A percentile compares a stretch with the other conserved stretches of the same genome.
Evolutionary conservation across 768 basidiomycete species (phyloP).

Genomic region (Boletus rufocinnamomeus): DNA sequence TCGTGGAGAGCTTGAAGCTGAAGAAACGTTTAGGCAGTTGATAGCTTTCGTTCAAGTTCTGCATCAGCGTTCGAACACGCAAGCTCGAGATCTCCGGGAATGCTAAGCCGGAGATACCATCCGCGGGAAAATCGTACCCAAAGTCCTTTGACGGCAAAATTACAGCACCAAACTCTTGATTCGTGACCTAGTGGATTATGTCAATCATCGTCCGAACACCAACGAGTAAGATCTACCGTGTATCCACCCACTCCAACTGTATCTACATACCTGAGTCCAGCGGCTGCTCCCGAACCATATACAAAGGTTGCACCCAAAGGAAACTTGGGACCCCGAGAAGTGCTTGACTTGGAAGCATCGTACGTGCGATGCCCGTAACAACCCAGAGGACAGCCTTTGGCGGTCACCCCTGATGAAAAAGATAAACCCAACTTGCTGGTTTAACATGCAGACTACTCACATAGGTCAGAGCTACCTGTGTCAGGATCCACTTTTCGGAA

Average conservation of each 20-base stretch:
- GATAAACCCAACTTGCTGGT: neutral
- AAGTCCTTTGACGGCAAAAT: neutral
- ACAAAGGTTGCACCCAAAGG: slow-evolving; percentile 26
- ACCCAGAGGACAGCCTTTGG: slow-evolving; percentile 13
- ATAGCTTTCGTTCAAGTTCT: slow-evolving; percentile 41
- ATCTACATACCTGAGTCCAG: slow-evolving; percentile 39
- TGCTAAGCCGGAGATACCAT: slow-evolving; percentile 44
- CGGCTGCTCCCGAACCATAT: slow-evolving; percentile 42
- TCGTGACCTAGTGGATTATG: slow-evolving; percentile 22
- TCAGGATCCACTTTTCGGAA: slow-evolving; percentile 45
- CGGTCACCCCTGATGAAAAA: slow-evolving; percentile 36
- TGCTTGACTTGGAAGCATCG: slow-evolving; percentile 25
- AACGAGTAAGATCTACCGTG: slow-evolving; percentile 21
- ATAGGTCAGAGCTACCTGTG: slow-evolving; percentile 51
- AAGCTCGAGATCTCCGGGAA: slow-evolving; percentile 42
- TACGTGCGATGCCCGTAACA: slow-evolving; percentile 36
- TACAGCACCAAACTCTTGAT: slow-evolving; percentile 35
- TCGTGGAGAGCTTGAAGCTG: slow-evolving; percentile 46
- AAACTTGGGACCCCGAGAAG: slow-evolving; percentile 16
- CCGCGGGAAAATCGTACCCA: slow-evolving; percentile 11
- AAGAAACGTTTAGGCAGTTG: slow-evolving; percentile 31
- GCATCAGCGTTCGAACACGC: slow-evolving; percentile 37
- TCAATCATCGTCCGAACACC: neutral
- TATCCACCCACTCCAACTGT: slow-evolving; percentile 38
- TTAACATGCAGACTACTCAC: slow-evolving; percentile 10